These are phyloP conservation scores for Prunus fruticosa DNA, from an alignment of 306 rosid genomes.

Conservation along the genomic window DNA sequence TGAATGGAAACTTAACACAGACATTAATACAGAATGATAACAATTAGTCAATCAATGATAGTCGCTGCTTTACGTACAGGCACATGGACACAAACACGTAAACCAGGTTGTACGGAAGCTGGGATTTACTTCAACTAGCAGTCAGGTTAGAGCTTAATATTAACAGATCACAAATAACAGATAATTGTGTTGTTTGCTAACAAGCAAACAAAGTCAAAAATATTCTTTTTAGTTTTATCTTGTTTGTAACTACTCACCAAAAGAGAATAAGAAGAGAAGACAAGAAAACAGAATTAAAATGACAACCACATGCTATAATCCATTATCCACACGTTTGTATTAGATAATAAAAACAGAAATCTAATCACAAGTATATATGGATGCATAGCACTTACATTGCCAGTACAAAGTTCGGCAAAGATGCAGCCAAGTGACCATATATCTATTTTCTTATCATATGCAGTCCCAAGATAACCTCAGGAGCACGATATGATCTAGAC, in stretches of 20 bases:
- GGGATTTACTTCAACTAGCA: neutral
- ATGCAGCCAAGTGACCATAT: slow-evolving; percentile 99
- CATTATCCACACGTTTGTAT: neutral
- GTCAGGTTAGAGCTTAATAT: neutral
- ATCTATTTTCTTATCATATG: slow-evolving; percentile 92
- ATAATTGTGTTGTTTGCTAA: neutral
- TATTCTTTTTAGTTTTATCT: slow-evolving; percentile 3
- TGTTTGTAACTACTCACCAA: neutral
- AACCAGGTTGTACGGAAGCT: neutral
- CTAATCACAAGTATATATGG: neutral
- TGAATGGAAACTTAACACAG: neutral
- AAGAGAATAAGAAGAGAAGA: neutral
- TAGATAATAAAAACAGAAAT: neutral
- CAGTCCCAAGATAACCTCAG: slow-evolving; percentile 98
- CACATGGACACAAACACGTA: neutral
- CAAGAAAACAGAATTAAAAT: neutral
- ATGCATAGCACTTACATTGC: slow-evolving; percentile 67
- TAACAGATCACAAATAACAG: neutral
- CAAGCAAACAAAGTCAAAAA: neutral
- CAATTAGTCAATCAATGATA: neutral
- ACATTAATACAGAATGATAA: neutral
- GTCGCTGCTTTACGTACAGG: neutral
- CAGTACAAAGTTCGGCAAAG: slow-evolving; percentile 96
- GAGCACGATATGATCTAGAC: slow-evolving; percentile 99
- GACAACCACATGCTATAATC: neutral